phyloP scores from a whole-genome alignment of 192 early-diverging fungal genomes.

The Coemansia sp. region DNA sequence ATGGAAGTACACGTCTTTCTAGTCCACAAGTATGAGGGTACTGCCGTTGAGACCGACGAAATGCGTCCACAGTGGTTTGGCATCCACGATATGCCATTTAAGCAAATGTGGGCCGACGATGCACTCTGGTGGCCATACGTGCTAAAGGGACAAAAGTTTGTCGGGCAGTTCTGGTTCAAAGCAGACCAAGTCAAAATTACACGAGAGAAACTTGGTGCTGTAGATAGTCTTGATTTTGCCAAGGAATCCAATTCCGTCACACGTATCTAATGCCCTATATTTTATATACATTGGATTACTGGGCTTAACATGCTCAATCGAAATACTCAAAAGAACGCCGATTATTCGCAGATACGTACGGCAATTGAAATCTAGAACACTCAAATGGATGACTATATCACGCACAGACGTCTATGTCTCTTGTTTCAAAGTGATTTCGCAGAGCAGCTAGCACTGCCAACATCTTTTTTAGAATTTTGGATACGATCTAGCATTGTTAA shows the following conservation, averaged over 20 bases:
- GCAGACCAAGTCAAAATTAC: conserved; percentile 42
- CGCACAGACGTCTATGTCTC: background rate
- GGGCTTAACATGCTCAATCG: no score
- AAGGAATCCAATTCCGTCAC: background rate
- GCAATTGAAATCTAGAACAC: no score
- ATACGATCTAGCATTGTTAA: no score
- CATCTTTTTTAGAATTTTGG: no score
- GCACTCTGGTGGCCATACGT: conserved; percentile 64
- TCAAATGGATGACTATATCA: no score
- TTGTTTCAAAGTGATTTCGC: background rate
- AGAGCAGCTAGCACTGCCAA: no score
- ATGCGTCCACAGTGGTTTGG: conserved; percentile 77
- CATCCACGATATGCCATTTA: conserved; percentile 61
- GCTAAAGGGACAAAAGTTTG: conserved; percentile 48
- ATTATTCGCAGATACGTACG: no score
- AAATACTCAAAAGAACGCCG: no score
- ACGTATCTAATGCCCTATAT: no score
- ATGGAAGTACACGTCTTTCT: conserved; percentile 72
- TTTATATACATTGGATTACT: no score
- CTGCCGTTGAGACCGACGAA: conserved; percentile 69
- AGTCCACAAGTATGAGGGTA: conserved; percentile 50
- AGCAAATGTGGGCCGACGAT: conserved; percentile 78
- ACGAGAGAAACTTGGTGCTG: conserved; percentile 14
- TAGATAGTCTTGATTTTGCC: conserved; percentile 22
- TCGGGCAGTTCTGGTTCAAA: conserved; percentile 59